Evolutionary conservation across 2,329 filamentous ascomycete species (phyloP).

Genomic region (Fusarium circinatum): DNA sequence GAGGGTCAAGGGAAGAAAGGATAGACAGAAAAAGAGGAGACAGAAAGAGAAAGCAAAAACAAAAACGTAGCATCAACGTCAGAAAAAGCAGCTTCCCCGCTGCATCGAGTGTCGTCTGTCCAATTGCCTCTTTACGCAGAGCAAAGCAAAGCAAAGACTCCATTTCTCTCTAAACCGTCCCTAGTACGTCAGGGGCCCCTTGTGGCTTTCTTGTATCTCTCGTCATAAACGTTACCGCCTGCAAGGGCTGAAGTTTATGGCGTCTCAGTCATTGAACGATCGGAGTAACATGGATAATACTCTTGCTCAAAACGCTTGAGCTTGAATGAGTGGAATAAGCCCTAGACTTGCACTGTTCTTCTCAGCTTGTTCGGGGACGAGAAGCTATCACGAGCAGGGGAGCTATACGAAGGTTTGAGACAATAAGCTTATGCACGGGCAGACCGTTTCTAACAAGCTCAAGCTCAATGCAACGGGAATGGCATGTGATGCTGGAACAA

Average conservation of each 20-base stretch:
- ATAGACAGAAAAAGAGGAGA: not conserved
- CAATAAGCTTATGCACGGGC: too few species aligned
- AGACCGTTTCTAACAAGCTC: not conserved
- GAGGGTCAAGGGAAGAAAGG: not conserved
- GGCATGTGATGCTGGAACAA: slow-evolving; percentile 18
- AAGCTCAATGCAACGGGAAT: not conserved
- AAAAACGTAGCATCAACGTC: slow-evolving; percentile 26
- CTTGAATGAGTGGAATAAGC: not conserved
- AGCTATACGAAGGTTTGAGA: not conserved
- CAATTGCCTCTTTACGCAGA: slow-evolving; percentile 34
- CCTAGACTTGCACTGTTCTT: not conserved
- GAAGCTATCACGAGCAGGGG: slow-evolving; percentile 14
- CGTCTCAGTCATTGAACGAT: not conserved
- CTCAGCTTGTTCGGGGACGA: slow-evolving; percentile 22
- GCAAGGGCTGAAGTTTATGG: not conserved
- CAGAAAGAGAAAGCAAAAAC: not conserved
- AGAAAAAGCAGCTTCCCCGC: slow-evolving; percentile 30
- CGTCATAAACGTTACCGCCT: not conserved
- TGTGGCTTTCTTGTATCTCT: slow-evolving; percentile 18
- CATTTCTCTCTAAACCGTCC: slow-evolving; percentile 5
- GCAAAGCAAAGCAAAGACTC: slow-evolving; percentile 1
- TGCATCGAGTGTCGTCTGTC: slow-evolving; percentile 14
- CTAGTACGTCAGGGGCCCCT: slow-evolving; percentile 9
- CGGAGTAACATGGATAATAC: not conserved
- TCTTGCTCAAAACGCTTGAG: not conserved